These are phyloP conservation scores for Laetiporus sulphureus DNA, from an alignment of 1,284 basidiomycete genomes.

Conservation along the genomic window DNA sequence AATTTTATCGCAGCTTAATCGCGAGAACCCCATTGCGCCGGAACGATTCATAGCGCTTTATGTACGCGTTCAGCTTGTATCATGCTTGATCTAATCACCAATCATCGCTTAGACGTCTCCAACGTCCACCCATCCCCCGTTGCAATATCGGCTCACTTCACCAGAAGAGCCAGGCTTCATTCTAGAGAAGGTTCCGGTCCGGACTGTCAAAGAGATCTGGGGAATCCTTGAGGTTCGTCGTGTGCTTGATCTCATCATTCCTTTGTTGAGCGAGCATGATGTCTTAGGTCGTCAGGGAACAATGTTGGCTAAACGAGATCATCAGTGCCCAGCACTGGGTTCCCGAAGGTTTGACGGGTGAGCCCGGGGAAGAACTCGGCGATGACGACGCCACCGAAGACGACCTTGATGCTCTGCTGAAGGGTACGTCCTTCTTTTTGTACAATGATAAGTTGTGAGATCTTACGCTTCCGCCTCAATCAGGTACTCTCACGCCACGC, in stretches of 20 bases:
- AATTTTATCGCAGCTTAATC: constrained; percentile 49
- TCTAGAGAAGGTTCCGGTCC: constrained; percentile 61
- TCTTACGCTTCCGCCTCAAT: background rate
- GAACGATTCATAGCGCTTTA: constrained; percentile 42
- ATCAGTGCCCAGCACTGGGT: constrained; percentile 52
- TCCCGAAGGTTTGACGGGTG: constrained; percentile 36
- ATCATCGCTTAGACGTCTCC: constrained; percentile 39
- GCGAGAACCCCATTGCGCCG: constrained; percentile 33
- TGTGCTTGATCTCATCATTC: background rate
- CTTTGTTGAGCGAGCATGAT: constrained; percentile 1
- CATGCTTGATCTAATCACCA: constrained; percentile 2
- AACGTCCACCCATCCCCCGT: constrained; percentile 52
- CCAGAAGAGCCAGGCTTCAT: constrained; percentile 70
- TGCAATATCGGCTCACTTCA: constrained; percentile 55
- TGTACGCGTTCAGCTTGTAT: constrained; percentile 22
- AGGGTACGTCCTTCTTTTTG: constrained; percentile 29
- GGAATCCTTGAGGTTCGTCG: constrained; percentile 54
- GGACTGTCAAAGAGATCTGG: constrained; percentile 64
- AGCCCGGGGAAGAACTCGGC: constrained; percentile 8
- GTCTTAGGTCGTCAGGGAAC: constrained; percentile 61
- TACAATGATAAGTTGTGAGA: too few relatives aligned
- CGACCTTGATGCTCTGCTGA: constrained; percentile 49
- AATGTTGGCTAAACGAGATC: constrained; percentile 73
- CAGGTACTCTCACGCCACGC: constrained; percentile 44
- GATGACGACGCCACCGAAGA: constrained; percentile 38